Conservation (phyloP, 148 eudicot species). For the Drosera capensis region DNA sequence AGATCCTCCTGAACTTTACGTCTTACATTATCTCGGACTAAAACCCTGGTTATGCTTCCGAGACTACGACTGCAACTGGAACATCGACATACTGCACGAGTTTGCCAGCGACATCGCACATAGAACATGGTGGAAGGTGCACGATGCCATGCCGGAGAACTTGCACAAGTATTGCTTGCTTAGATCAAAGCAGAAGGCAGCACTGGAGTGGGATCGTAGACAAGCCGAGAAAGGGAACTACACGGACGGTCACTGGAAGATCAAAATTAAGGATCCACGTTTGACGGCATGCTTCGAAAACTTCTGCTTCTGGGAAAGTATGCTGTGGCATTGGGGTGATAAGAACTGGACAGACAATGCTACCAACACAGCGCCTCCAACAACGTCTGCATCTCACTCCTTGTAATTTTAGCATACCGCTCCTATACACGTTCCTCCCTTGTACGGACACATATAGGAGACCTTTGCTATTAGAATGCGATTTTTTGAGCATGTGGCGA, state of each 20-base stretch:
- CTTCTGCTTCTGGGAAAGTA: conserved; percentile 7
- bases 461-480: too few relatives aligned
- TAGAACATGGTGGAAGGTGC: conserved; percentile 11
- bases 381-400: background rate
- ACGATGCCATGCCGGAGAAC: conserved; percentile 9
- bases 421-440: too few relatives aligned
- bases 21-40: conserved; percentile 6
- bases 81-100: conserved; percentile 1
- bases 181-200: conserved; percentile 8
- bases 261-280: conserved; percentile 6
- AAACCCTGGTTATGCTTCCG: conserved; percentile 8
- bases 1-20: conserved; percentile 5
- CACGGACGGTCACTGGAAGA: conserved; percentile 8
- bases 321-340: conserved; percentile 10
- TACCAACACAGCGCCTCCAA: conserved; percentile 1
- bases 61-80: conserved; percentile 9
- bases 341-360: conserved; percentile 9
- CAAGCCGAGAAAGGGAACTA: conserved; percentile 7
- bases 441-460: too few relatives aligned
- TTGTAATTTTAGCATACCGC: background rate
- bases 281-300: conserved; percentile 3
- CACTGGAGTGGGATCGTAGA: conserved; percentile 2
- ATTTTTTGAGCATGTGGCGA: too few relatives aligned
- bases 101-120: conserved; percentile 10
- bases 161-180: conserved; percentile 6